Evolutionary conservation across 768 basidiomycete species (phyloP).

Genomic region (Boletus edulis): DNA sequence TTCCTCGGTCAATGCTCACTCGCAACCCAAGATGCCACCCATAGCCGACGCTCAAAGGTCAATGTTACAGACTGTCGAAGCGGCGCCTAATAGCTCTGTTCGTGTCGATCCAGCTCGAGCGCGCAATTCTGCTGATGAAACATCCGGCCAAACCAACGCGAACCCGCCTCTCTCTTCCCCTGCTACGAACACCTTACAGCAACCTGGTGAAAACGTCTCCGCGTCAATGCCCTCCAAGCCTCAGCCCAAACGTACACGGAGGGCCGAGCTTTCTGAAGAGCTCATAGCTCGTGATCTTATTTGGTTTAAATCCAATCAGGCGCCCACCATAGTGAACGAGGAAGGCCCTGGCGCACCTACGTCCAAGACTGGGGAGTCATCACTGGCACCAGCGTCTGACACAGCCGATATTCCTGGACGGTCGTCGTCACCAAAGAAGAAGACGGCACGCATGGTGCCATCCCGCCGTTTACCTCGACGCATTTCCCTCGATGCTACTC

Average conservation of each 20-base stretch:
- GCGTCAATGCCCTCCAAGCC: conserved; percentile 13
- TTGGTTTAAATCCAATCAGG: conserved; percentile 26
- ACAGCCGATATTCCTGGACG: not conserved
- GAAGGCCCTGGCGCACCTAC: not conserved
- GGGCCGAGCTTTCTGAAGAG: conserved; percentile 20
- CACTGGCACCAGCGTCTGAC: not conserved
- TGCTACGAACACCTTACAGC: not conserved
- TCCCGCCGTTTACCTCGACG: conserved; percentile 22
- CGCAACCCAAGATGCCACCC: not conserved
- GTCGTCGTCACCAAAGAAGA: conserved; percentile 12
- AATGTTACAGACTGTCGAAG: not conserved
- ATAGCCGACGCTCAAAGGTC: not conserved
- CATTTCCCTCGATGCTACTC: not conserved
- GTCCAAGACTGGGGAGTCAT: not conserved
- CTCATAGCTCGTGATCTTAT: conserved; percentile 30
- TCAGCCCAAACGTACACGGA: conserved; percentile 27
- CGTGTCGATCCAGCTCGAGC: not conserved
- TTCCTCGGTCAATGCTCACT: not conserved
- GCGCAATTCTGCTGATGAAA: not conserved
- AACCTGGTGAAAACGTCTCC: not conserved
- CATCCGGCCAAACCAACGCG: not conserved
- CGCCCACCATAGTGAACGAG: not conserved
- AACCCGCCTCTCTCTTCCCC: not conserved
- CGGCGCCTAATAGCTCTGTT: not conserved
- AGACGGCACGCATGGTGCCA: conserved; percentile 27